Percentiles rank a stretch among this genome's conserved stretches.
Evolutionary conservation across 306 rosid genomes (phyloP).

Genomic region (Inga leiocalycina): DNA sequence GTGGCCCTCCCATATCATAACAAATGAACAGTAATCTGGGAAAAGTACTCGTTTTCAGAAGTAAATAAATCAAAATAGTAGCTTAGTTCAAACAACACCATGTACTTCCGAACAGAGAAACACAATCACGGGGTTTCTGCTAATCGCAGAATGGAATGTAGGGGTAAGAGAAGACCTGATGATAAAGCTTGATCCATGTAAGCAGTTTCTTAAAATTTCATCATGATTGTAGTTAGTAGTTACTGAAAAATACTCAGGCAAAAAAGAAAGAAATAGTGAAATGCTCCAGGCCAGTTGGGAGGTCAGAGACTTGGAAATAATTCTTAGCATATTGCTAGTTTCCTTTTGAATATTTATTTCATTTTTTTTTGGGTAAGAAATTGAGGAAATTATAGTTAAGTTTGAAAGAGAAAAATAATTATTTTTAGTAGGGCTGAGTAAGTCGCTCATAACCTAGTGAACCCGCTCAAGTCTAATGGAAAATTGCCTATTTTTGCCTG

Average conservation of each 20-base stretch:
- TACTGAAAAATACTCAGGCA: too few species aligned
- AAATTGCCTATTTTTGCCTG: too few species aligned
- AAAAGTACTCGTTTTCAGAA: neutral
- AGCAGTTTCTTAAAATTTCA: too few species aligned
- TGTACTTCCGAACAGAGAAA: neutral
- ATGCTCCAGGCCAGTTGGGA: neutral
- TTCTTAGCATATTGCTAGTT: neutral
- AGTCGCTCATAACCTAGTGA: too few species aligned
- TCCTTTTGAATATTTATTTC: too few species aligned
- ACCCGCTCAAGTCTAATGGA: too few species aligned
- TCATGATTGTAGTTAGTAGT: neutral
- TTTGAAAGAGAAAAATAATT: too few species aligned
- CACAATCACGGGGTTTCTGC: neutral
- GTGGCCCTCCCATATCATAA: conserved; percentile 34
- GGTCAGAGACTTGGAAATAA: neutral
- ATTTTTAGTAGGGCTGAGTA: too few species aligned
- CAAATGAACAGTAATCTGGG: neutral
- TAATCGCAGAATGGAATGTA: neutral
- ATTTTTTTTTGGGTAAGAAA: too few species aligned
- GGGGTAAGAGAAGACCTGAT: neutral
- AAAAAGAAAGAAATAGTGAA: neutral
- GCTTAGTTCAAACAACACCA: neutral
- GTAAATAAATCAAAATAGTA: neutral
- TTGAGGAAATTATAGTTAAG: too few species aligned
- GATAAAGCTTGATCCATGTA: neutral